Percentiles rank a stretch among this genome's conserved stretches.
phyloP scores from a whole-genome alignment of 169 alveolate species.

The Plasmodium malariae region DNA sequence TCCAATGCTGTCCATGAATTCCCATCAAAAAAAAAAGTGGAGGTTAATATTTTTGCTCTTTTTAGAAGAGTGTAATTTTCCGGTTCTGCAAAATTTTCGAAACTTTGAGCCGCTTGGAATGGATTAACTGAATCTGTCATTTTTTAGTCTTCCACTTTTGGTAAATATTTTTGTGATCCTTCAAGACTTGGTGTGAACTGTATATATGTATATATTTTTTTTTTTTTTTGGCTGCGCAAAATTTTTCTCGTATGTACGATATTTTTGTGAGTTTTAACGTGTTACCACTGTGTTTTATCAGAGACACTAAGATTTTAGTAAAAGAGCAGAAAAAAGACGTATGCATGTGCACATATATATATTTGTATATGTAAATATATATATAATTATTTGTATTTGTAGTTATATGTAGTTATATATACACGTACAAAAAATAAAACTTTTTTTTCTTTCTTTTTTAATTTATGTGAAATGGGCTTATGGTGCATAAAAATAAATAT shows the following conservation, averaged over 20 bases:
- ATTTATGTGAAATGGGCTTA: too few relatives aligned
- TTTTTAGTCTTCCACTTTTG: conserved; percentile 10
- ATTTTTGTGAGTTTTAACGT: too few relatives aligned
- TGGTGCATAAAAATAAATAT: too few relatives aligned
- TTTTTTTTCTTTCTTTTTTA: conserved; percentile 13
- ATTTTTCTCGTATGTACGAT: background rate
- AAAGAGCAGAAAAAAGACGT: too few relatives aligned
- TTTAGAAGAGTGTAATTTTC: conserved; percentile 20
- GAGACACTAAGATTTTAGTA: too few relatives aligned
- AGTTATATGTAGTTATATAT: background rate
- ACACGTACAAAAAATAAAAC: too few relatives aligned
- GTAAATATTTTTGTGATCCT: background rate
- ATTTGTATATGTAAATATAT: background rate
- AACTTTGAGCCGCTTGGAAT: conserved; percentile 40
- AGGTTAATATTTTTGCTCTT: conserved; percentile 42
- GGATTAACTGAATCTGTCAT: conserved; percentile 1
- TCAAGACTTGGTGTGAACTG: background rate
- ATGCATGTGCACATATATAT: too few relatives aligned
- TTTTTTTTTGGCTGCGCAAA: background rate
- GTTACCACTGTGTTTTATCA: too few relatives aligned
- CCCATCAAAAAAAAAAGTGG: conserved; percentile 57
- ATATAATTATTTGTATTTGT: background rate
- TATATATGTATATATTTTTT: background rate
- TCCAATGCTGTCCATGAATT: conserved; percentile 61
- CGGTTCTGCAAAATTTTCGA: conserved; percentile 45